Percentiles rank a stretch among this genome's conserved stretches.
Evolutionary conservation across 78 protist species (phyloP).

Genomic region (Pigoraptor vietnamica): DNA sequence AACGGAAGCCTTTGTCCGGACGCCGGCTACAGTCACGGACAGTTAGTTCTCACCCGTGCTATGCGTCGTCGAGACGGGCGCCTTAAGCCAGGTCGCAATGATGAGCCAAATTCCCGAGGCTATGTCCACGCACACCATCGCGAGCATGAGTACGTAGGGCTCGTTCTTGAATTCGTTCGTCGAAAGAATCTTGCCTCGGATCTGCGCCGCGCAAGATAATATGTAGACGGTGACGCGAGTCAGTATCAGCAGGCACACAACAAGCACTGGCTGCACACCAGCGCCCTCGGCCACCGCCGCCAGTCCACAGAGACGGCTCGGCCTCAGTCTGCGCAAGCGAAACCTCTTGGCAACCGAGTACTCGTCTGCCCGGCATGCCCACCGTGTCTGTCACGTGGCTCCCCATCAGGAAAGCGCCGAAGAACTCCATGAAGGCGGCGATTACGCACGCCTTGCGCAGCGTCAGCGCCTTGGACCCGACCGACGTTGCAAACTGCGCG

Average conservation of each 20-base stretch:
- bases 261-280: too few relatives aligned
- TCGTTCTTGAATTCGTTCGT: not conserved
- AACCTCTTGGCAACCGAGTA: too few relatives aligned
- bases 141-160: slow-evolving; percentile 29
- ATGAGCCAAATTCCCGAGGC: slow-evolving; percentile 27
- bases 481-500: slow-evolving; percentile 21
- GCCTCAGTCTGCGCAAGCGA: too few relatives aligned
- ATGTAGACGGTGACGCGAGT: too few relatives aligned
- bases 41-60: too few relatives aligned
- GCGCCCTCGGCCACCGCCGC: too few relatives aligned
- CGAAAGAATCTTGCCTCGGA: slow-evolving; percentile 6
- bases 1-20: too few relatives aligned
- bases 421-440: slow-evolving; percentile 19
- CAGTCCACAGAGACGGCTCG: too few relatives aligned
- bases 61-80: slow-evolving; percentile 61
- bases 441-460: slow-evolving; percentile 9
- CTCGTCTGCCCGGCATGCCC: too few relatives aligned
- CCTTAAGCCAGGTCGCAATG: slow-evolving; percentile 9
- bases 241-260: too few relatives aligned
- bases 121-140: slow-evolving; percentile 31
- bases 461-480: slow-evolving; percentile 9
- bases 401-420: slow-evolving; percentile 34
- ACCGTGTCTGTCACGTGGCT: not conserved
- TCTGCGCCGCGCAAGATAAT: too few relatives aligned
- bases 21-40: too few relatives aligned